Conservation (phyloP, 2,329 filamentous ascomycete genomes). For the Tolypocladium endophyticum region DNA sequence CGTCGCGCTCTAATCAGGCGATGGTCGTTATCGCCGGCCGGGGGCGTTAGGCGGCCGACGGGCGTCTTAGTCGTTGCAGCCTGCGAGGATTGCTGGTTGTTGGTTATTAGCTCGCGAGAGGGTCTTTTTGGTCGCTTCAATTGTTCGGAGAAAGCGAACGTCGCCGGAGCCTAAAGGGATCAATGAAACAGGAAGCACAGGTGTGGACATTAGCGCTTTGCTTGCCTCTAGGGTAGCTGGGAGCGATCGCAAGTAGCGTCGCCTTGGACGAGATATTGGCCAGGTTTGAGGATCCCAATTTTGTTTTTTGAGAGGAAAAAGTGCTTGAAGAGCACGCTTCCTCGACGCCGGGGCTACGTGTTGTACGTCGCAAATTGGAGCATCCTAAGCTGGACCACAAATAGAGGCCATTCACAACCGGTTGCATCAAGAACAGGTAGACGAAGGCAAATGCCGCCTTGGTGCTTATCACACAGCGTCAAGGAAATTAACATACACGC, state of each 20-base stretch:
- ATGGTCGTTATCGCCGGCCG: background rate
- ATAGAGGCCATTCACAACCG: background rate
- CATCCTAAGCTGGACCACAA: background rate
- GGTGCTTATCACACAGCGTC: background rate
- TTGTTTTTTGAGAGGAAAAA: background rate
- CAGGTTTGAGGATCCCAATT: background rate
- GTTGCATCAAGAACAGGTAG: too few species aligned
- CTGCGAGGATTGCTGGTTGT: background rate
- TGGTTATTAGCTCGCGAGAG: background rate
- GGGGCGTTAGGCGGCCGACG: background rate
- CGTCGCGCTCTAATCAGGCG: background rate
- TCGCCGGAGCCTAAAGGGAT: background rate
- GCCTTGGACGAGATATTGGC: background rate
- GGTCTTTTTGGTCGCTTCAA: background rate
- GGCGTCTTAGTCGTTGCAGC: background rate
- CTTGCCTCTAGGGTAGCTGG: background rate
- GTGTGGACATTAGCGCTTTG: background rate
- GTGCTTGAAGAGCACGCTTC: background rate
- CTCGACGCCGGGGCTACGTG: background rate
- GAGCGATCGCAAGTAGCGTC: background rate
- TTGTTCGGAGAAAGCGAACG: background rate
- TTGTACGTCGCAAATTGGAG: background rate
- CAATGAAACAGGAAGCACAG: background rate
- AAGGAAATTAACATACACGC: background rate
- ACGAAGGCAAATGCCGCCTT: background rate